Evolutionary conservation across 2,329 filamentous ascomycete species (phyloP).

Genomic region (Coniochaeta pulveracea): DNA sequence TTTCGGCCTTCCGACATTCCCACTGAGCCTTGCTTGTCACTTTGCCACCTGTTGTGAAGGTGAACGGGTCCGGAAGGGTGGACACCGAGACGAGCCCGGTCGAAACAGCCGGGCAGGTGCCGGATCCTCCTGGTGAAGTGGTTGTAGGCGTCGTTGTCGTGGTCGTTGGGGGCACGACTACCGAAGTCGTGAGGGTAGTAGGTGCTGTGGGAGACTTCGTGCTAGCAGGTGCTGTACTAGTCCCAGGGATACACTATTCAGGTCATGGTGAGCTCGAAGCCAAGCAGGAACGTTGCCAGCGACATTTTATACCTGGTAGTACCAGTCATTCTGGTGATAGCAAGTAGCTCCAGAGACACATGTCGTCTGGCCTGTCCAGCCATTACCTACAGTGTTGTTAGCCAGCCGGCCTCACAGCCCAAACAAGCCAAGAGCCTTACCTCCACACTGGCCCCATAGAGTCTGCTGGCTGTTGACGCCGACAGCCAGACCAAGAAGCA

Average conservation of each 20-base stretch:
- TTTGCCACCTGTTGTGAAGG: conserved; percentile 22
- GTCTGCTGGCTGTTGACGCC: conserved; percentile 9
- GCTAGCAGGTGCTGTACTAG: conserved; percentile 6
- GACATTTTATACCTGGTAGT: too few species aligned
- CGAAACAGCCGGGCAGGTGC: conserved; percentile 10
- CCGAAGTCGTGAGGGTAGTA: conserved; percentile 1
- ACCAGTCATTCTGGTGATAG: conserved; percentile 12
- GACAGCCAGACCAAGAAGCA: conserved; percentile 9
- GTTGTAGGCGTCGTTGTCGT: conserved; percentile 1
- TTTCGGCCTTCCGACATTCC: conserved; percentile 28
- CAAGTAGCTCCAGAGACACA: conserved; percentile 12
- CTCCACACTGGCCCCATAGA: conserved; percentile 14
- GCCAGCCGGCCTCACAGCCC: too few species aligned
- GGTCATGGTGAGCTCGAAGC: too few species aligned
- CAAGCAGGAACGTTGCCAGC: too few species aligned
- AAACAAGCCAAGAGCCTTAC: too few species aligned
- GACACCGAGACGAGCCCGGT: conserved; percentile 8
- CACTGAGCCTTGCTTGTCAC: conserved; percentile 26
- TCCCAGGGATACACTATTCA: conserved; percentile 12
- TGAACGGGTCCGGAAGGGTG: conserved; percentile 27
- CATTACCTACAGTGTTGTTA: too few species aligned
- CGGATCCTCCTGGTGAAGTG: conserved; percentile 4
- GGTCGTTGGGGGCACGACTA: conserved; percentile 3
- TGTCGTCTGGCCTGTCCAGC: conserved; percentile 10
- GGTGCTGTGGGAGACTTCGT: conserved; percentile 5